Conservation (phyloP, 75 land plant genomes). For the Picea sitchensis region DNA sequence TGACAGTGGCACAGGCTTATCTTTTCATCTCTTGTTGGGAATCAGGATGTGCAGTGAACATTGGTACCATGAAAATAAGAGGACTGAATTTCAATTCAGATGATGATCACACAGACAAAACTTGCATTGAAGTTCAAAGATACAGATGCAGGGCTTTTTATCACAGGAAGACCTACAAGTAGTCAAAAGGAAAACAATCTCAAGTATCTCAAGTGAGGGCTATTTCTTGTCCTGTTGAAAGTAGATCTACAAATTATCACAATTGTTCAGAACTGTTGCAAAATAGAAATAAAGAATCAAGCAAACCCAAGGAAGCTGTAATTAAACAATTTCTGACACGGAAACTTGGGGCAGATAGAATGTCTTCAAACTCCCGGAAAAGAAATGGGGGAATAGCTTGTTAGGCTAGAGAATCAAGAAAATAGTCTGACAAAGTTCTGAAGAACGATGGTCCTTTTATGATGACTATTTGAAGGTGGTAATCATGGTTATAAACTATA, state of each 20-base stretch:
- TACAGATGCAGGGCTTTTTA: background rate
- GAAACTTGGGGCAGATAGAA: background rate
- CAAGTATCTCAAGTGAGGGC: background rate
- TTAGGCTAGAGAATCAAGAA: conserved; percentile 1
- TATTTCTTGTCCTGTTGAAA: background rate
- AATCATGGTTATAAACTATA: background rate
- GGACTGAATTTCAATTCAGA: conserved; percentile 51
- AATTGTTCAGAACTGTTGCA: background rate
- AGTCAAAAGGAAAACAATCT: background rate
- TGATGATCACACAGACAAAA: conserved; percentile 6
- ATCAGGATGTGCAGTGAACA: conserved; percentile 55
- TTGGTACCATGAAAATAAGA: conserved; percentile 69
- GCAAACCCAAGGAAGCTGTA: background rate
- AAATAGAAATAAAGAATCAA: background rate
- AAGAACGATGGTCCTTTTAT: background rate
- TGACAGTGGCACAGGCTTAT: background rate
- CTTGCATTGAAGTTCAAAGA: background rate
- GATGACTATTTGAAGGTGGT: background rate
- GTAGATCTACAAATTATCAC: background rate
- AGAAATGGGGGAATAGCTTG: background rate
- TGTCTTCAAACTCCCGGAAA: background rate
- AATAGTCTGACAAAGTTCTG: background rate
- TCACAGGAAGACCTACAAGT: background rate
- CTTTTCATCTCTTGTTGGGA: background rate
- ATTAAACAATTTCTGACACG: conserved; percentile 1